Base-by-base conservation (phyloP, 805 yeast genomes). In the Candida adriatica region DNA sequence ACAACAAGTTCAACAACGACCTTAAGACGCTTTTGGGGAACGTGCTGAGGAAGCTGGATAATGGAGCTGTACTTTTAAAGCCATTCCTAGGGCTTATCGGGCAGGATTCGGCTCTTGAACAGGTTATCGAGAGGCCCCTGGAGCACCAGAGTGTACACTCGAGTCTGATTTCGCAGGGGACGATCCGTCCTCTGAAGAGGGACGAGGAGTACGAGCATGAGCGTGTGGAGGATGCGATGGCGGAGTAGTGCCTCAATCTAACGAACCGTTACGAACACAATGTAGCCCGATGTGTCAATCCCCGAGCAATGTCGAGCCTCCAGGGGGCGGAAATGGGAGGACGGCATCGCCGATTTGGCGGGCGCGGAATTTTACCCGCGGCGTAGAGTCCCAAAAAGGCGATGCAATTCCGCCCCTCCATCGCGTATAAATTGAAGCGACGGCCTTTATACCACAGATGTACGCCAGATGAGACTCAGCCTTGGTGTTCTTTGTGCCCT, bases 71-170 rank as follows among this genome's bases (percentile, higher is more conserved):
- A 14, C 33, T 49, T 13, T 49, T 49, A 29, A 41, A 38, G 9
- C 53, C 53, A 6, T 49, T 51, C 32, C 46, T 51, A 18, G 54
- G 48, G 28, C 32, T 48, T 16, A 49, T 51, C 16, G 31, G 27
- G 25, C 26, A 29, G 13, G 33, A 31, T 23, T 23, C 25, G 8
- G 13, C 14, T 11, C 13, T 15, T 13, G 10, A n/a, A 8, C 15
- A 23, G 25, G 22, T 19, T 19, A 19, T 8, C 11, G 22, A 11
- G 11, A 19, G 11, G 11, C 22, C 22, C 11, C 8, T 19, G 11
- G 22, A 19, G 8, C 10, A 19, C 22, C 22, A 19, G 25, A 23
- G 14, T 8, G 25, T 15, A 23, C 14, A 19, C 22, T 19, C 10
- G 22, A 2, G 46, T 43, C n/a, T n/a, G n/a, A n/a, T n/a, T 17